These are phyloP conservation scores for Ceratobasidium sp. DNA, from an alignment of 1,284 basidiomycete species.

Conservation along the genomic window DNA sequence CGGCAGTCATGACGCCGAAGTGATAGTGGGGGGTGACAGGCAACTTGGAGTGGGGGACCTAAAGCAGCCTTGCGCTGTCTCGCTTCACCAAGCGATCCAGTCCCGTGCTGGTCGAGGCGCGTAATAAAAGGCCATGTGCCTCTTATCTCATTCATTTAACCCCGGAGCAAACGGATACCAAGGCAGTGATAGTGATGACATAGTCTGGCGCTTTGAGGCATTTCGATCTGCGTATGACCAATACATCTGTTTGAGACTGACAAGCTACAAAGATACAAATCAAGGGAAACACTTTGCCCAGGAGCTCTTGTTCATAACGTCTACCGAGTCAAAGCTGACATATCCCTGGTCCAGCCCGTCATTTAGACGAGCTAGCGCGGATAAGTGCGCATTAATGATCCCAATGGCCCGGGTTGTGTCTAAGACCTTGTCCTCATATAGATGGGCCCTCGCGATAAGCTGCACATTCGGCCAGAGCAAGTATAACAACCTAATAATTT, in stretches of 20 bases:
- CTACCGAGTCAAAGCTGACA: background rate
- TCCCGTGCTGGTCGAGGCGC: constrained; percentile 1
- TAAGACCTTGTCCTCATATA: background rate
- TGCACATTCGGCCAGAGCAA: background rate
- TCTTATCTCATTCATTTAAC: constrained; percentile 4
- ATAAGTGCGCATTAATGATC: background rate
- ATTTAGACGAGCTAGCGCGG: background rate
- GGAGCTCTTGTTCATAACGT: background rate
- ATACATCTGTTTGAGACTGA: background rate
- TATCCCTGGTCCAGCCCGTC: background rate
- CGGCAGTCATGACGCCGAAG: constrained; percentile 24
- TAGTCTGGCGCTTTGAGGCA: too few relatives aligned
- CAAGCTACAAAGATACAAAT: background rate
- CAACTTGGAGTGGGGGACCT: background rate
- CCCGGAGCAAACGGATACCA: constrained; percentile 10
- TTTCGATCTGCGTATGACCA: background rate
- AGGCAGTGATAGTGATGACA: background rate
- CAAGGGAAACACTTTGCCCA: background rate
- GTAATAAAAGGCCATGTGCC: constrained; percentile 15
- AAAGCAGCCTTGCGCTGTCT: constrained; percentile 18
- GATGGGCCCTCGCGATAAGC: background rate
- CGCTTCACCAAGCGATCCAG: constrained; percentile 18
- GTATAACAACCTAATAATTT: background rate
- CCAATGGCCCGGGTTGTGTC: background rate
- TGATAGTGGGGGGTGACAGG: constrained; percentile 13